Base-by-base conservation (phyloP, 148 eudicot species). In the Camellia japonica region DNA sequence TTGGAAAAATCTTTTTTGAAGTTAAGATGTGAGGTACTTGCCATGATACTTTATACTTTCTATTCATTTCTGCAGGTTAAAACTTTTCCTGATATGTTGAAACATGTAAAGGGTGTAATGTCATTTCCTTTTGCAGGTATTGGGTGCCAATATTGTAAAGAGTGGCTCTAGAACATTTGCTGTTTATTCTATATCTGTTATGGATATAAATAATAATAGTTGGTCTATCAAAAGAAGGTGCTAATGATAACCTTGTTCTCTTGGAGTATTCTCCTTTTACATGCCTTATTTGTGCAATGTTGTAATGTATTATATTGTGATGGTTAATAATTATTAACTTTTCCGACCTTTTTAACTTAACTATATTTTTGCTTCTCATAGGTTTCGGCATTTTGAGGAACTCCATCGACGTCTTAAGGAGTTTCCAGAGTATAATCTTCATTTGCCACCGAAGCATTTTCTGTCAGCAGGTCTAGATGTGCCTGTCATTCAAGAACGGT, bases 141-240 rank as follows among this genome's bases (percentile, higher is more conserved):
- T 86, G 74, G 94, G 97, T 87, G 98, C 98, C 80, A 92, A 94
- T 83, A 89, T 94, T 77, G 99, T 96, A 66, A 91, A 87, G 83
- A 92, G 99, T 84, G 89, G 95, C 84, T 94, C 99, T 55, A 89
- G 86, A 77, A 88, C 88, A 30, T 94, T 96, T 83, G 95, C 99
- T 73, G 99, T 96, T 47, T 96, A 96, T 84, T 89, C 92, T 76
- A 92, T 94, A 72, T 90, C 98, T 74, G 99, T 94, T 80, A 88
- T 87, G 56, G 99, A 96, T 85, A 87, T 91, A 62, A 88, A 93
- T 75, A 91, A 88, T 42, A 86, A 89, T 79, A 92, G 91, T 80
- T 96, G 99, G 99, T 94, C 97, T 58, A 96, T 96, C 80, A 96
- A 96, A 87, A 92, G 99, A 92, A 96, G 99, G 99, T 96, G 81